Percentiles rank a stretch among this genome's conserved stretches.
Evolutionary conservation across 495 filamentous ascomycete species (phyloP).

Genomic region (Penicillium herquei): DNA sequence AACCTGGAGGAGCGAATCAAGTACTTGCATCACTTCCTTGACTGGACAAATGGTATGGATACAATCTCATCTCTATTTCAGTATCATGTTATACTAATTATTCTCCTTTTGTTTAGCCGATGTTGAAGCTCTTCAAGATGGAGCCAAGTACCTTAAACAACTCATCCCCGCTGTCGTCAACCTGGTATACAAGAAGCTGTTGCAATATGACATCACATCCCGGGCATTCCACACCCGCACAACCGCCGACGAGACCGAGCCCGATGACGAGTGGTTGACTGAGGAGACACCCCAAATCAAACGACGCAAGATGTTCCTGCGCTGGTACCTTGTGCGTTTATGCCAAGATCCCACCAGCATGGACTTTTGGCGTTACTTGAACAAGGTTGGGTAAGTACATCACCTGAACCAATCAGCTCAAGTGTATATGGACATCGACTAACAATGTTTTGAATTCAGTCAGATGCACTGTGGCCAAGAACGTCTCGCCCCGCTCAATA

Average conservation of each 20-base stretch:
- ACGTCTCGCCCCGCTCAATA: slow-evolving; percentile 61
- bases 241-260: slow-evolving; percentile 57
- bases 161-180: slow-evolving; percentile 66
- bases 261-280: slow-evolving; percentile 57
- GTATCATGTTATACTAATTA: slow-evolving; percentile 1
- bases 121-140: slow-evolving; percentile 62
- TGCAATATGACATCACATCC: slow-evolving; percentile 74
- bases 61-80: slow-evolving; percentile 11
- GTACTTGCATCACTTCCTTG: slow-evolving; percentile 70
- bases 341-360: slow-evolving; percentile 68
- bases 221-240: slow-evolving; percentile 64
- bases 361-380: slow-evolving; percentile 76
- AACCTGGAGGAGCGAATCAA: slow-evolving; percentile 63
- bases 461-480: slow-evolving; percentile 66
- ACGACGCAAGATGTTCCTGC: slow-evolving; percentile 74
- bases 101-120: slow-evolving; percentile 49
- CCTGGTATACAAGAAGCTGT: slow-evolving; percentile 74
- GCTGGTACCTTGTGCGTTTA: slow-evolving; percentile 66
- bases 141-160: slow-evolving; percentile 69
- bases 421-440: background rate
- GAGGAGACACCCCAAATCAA: slow-evolving; percentile 69
- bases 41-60: slow-evolving; percentile 61
- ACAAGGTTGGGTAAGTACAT: slow-evolving; percentile 64
- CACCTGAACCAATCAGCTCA: background rate
- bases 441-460: background rate